phyloP scores from a whole-genome alignment of 257 asterid species.

The Linaria vulgaris region DNA sequence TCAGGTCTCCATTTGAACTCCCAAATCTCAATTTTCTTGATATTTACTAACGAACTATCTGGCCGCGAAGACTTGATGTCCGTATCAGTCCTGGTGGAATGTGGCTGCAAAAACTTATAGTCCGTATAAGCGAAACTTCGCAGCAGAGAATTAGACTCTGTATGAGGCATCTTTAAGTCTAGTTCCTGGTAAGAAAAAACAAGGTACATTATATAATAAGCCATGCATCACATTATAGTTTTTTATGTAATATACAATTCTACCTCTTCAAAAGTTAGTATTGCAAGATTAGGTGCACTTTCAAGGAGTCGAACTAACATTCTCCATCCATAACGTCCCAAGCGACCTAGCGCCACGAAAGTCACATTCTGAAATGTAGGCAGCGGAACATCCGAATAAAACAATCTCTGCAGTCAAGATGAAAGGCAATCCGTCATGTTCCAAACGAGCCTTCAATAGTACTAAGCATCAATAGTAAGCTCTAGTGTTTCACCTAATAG shows the following conservation, averaged over 20 bases:
- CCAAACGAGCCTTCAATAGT: background rate
- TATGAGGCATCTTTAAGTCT: background rate
- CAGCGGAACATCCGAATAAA: background rate
- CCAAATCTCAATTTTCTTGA: background rate
- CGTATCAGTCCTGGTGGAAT: too few relatives aligned
- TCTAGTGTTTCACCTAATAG: background rate
- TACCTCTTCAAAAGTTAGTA: background rate
- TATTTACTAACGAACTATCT: background rate
- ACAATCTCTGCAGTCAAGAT: background rate
- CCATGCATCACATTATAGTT: background rate
- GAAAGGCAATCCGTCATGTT: background rate
- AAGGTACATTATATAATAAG: too few relatives aligned
- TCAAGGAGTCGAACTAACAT: background rate
- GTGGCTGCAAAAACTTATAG: too few relatives aligned
- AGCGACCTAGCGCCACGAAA: background rate
- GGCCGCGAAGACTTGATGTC: too few relatives aligned
- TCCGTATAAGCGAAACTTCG: background rate
- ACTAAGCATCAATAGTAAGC: too few relatives aligned
- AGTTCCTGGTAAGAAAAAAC: background rate
- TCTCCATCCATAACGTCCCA: background rate
- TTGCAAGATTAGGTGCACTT: conserved; percentile 8
- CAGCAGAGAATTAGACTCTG: background rate
- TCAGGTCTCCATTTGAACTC: background rate
- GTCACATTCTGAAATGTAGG: conserved; percentile 10
- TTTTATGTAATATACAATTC: background rate